Conservation (phyloP, 1,284 basidiomycete species). For the Rhodotorula sp. region DNA sequence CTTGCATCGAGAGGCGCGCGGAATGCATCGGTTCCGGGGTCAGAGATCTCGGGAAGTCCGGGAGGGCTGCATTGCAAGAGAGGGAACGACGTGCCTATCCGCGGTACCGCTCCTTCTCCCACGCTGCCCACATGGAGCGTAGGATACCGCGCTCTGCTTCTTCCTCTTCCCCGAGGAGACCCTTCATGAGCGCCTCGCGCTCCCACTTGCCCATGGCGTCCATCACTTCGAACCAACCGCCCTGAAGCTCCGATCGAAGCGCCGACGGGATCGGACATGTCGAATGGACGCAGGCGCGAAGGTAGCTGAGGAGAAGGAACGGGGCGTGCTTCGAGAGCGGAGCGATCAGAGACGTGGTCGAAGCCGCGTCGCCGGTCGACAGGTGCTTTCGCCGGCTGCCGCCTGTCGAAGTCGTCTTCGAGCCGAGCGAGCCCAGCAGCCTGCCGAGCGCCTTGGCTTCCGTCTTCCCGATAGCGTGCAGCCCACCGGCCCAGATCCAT, state of each 20-base stretch:
- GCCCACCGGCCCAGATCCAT: constrained; percentile 37
- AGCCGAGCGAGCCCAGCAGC: constrained; percentile 37
- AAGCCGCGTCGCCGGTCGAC: constrained; percentile 3
- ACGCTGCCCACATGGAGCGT: constrained; percentile 39
- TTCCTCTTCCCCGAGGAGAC: constrained; percentile 38
- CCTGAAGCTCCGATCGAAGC: constrained; percentile 34
- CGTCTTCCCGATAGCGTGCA: constrained; percentile 13
- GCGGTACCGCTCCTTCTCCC: constrained; percentile 42
- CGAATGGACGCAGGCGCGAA: constrained; percentile 36
- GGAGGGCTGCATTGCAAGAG: too few species aligned
- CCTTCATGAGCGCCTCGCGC: constrained; percentile 44
- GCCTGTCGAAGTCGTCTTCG: constrained; percentile 36
- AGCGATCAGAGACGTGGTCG: constrained; percentile 34
- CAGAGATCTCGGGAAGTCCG: too few species aligned
- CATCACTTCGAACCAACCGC: constrained; percentile 42
- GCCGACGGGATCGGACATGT: constrained; percentile 37
- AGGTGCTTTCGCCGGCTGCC: constrained; percentile 17
- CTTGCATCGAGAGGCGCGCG: too few species aligned
- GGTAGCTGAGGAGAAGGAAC: constrained; percentile 43
- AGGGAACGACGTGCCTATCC: constrained; percentile 16
- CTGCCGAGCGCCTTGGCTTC: constrained; percentile 37
- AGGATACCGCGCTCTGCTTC: constrained; percentile 43
- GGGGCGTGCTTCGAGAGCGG: constrained; percentile 45
- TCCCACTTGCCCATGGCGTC: constrained; percentile 44
- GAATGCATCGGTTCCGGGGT: too few species aligned